Percentiles rank a stretch among this genome's conserved stretches.
phyloP scores from a whole-genome alignment of 768 basidiomycete genomes.

The Hypholoma sublateritium region DNA sequence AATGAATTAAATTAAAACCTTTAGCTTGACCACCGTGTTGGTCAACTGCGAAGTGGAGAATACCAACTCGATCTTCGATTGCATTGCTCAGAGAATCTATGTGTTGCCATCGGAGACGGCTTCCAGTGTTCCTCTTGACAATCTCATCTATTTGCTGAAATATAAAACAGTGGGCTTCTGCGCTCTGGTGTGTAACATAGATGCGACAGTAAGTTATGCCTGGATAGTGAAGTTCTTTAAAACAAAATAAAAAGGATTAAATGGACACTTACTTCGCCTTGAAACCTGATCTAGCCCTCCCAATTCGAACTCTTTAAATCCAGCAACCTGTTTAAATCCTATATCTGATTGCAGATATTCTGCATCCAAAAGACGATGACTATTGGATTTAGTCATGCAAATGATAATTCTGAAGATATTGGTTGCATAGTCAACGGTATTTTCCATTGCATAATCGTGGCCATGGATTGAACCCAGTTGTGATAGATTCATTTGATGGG shows the following conservation, averaged over 20 bases:
- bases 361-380: conserved; percentile 13
- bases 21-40: conserved; percentile 19
- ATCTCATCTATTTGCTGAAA: conserved; percentile 15
- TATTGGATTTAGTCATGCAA: conserved; percentile 24
- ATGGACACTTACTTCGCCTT: conserved; percentile 4
- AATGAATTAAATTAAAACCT: conserved; percentile 1
- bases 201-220: conserved; percentile 12
- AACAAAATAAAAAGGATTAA: neutral
- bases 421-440: neutral
- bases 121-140: conserved; percentile 10
- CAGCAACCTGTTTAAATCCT: conserved; percentile 23
- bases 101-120: conserved; percentile 10
- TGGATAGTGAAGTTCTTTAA: neutral
- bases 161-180: conserved; percentile 7
- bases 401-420: conserved; percentile 16
- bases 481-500: neutral
- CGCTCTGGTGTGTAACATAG: conserved; percentile 9
- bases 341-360: conserved; percentile 29
- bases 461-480: too few species aligned
- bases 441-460: neutral
- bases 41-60: conserved; percentile 10
- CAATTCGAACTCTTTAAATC: conserved; percentile 27
- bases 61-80: neutral
- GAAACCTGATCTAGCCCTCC: conserved; percentile 3
- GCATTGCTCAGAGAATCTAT: neutral